phyloP scores from a whole-genome alignment of 208 protist genomes.

The Acanthamoeba culbertsoni region DNA sequence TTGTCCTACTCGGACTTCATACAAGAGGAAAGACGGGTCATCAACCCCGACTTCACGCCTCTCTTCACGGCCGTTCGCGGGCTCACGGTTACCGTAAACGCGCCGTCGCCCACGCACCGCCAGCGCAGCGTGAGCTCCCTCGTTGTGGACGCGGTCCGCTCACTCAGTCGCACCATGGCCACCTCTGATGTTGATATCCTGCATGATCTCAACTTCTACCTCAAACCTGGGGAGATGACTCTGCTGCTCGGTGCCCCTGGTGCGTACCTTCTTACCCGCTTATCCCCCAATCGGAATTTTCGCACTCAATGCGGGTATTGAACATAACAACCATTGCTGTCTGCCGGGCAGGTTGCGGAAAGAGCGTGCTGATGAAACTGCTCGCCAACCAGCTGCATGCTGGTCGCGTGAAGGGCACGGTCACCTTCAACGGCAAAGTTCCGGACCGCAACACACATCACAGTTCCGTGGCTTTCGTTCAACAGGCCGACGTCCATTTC shows the following conservation, averaged over 20 bases:
- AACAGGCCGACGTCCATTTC: slow-evolving; percentile 52
- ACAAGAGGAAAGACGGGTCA: too few species aligned
- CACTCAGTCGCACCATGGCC: too few species aligned
- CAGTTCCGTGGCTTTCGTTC: neutral
- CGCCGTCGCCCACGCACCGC: neutral
- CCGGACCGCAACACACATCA: neutral
- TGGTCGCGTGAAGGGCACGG: neutral
- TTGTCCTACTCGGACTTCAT: too few species aligned
- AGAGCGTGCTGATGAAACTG: slow-evolving; percentile 41
- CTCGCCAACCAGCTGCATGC: slow-evolving; percentile 25
- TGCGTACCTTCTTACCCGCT: neutral
- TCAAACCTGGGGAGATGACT: slow-evolving; percentile 51
- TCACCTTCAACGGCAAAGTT: slow-evolving; percentile 45
- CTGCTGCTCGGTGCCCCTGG: slow-evolving; percentile 36
- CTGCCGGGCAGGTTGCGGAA: neutral
- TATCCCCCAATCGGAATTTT: neutral
- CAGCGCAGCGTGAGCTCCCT: neutral
- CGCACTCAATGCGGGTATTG: too few species aligned
- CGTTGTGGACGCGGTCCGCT: neutral
- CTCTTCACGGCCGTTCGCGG: neutral
- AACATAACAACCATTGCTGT: too few species aligned
- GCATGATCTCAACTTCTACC: slow-evolving; percentile 47
- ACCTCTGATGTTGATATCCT: slow-evolving; percentile 19
- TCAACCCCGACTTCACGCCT: slow-evolving; percentile 35
- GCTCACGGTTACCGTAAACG: neutral